Conservation (phyloP, 495 filamentous ascomycete genomes). For the Pseudotulostoma volvatum region DNA sequence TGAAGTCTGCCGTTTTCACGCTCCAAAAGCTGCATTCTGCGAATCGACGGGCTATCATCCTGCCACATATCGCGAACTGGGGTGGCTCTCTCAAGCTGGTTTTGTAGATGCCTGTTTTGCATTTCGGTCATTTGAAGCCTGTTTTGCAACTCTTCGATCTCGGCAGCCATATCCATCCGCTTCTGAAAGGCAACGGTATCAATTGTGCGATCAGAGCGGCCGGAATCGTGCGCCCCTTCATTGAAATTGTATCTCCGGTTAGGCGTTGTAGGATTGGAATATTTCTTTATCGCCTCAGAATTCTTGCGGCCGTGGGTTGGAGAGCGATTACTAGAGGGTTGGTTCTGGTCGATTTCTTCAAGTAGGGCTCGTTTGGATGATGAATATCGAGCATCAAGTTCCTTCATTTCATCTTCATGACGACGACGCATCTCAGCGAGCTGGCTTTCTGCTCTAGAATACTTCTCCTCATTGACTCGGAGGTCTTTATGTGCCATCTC, state of each 20-base stretch:
- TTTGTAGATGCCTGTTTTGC: slow-evolving; percentile 88
- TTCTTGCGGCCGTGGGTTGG: slow-evolving; percentile 61
- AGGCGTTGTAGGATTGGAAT: slow-evolving; percentile 61
- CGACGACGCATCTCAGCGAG: slow-evolving; percentile 59
- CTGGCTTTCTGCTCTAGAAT: slow-evolving; percentile 67
- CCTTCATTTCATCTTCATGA: slow-evolving; percentile 54
- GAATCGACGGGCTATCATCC: slow-evolving; percentile 70
- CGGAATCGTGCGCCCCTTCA: slow-evolving; percentile 53
- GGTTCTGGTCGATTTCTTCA: slow-evolving; percentile 80
- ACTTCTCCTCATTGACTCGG: slow-evolving; percentile 70
- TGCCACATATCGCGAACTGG: slow-evolving; percentile 43
- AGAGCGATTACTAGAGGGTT: slow-evolving; percentile 58
- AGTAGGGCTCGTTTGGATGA: slow-evolving; percentile 55
- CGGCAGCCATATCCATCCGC: slow-evolving; percentile 77
- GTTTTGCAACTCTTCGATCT: slow-evolving; percentile 86
- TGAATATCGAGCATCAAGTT: slow-evolving; percentile 54
- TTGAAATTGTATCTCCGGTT: slow-evolving; percentile 53
- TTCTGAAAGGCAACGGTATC: slow-evolving; percentile 82
- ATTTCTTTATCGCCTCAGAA: slow-evolving; percentile 48
- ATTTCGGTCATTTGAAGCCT: slow-evolving; percentile 91
- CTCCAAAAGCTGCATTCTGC: slow-evolving; percentile 80
- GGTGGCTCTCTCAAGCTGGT: slow-evolving; percentile 54
- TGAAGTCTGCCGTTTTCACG: slow-evolving; percentile 84
- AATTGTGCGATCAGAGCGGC: slow-evolving; percentile 72
- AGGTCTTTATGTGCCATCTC: slow-evolving; percentile 76